Percentiles rank a stretch among this genome's conserved stretches.
Conservation (phyloP, 2,329 filamentous ascomycete species). For the Monosporascus sp. region DNA sequence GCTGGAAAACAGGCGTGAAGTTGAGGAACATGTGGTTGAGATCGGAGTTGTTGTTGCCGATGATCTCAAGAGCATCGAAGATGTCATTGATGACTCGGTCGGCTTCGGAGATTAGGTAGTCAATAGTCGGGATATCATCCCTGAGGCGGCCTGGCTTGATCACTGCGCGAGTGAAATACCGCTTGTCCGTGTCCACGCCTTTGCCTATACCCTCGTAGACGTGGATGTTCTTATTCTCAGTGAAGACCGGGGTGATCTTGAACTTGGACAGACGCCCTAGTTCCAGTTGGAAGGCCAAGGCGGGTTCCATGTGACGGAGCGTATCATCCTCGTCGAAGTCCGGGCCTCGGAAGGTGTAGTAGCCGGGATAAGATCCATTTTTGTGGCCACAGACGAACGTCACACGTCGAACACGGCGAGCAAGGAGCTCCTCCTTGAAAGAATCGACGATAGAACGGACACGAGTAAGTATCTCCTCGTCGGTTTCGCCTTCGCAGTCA, state of each 20-base stretch:
- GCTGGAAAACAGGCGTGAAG: conserved; percentile 94
- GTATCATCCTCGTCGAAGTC: conserved; percentile 85
- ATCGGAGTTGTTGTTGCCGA: conserved; percentile 98
- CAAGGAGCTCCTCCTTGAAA: conserved; percentile 77
- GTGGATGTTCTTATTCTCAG: conserved; percentile 98
- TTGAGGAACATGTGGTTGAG: conserved; percentile 99
- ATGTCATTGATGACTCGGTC: conserved; percentile 97
- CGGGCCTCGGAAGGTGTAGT: conserved; percentile 97
- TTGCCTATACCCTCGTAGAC: conserved; percentile 97
- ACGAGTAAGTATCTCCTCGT: conserved; percentile 72
- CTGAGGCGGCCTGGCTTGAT: conserved; percentile 90
- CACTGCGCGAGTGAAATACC: conserved; percentile 95
- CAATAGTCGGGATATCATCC: conserved; percentile 96
- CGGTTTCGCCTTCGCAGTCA: conserved; percentile 78
- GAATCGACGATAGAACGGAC: conserved; percentile 72
- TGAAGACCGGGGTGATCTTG: conserved; percentile 97
- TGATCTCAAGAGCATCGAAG: conserved; percentile 94
- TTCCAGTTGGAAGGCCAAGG: conserved; percentile 97
- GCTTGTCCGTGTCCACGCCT: conserved; percentile 91
- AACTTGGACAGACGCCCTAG: conserved; percentile 92
- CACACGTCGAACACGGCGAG: conserved; percentile 78
- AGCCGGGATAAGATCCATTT: conserved; percentile 90
- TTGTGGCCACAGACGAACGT: conserved; percentile 96
- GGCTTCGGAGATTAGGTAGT: conserved; percentile 96
- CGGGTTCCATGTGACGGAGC: conserved; percentile 95